These are phyloP conservation scores for Termitomyces sp. DNA, from an alignment of 768 basidiomycete species.

Conservation along the genomic window DNA sequence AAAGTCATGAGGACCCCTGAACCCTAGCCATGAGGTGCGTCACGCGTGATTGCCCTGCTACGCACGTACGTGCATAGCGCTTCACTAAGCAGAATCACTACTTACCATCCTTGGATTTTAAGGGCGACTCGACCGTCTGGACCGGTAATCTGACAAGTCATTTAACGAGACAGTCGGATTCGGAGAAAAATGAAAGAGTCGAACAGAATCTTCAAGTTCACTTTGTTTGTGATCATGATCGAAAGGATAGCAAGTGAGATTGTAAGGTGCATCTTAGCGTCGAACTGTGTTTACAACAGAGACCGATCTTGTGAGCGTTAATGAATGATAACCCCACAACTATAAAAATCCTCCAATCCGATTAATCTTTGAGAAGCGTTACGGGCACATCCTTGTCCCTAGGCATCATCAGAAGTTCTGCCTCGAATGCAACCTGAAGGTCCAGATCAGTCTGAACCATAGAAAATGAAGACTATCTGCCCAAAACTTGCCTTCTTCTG, in stretches of 20 bases:
- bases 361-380: slow-evolving; percentile 30
- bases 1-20: too few species aligned
- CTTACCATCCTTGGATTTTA: background rate
- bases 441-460: background rate
- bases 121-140: background rate
- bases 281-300: background rate
- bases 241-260: background rate
- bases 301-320: background rate
- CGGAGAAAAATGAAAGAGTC: background rate
- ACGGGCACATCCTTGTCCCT: slow-evolving; percentile 46
- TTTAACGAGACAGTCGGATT: background rate
- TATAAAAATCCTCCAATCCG: background rate
- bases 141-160: background rate
- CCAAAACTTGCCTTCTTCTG: slow-evolving; percentile 38
- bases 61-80: background rate
- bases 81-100: background rate
- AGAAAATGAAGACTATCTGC: background rate
- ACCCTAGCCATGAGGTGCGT: background rate
- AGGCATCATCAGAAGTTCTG: slow-evolving; percentile 49
- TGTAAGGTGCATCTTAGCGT: background rate
- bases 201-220: background rate
- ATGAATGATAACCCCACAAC: background rate
- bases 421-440: slow-evolving; percentile 38
- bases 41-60: background rate
- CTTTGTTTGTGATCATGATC: too few species aligned